Evolutionary conservation across 2,329 filamentous ascomycete species (phyloP).

Genomic region (Verruconis gallopava): DNA sequence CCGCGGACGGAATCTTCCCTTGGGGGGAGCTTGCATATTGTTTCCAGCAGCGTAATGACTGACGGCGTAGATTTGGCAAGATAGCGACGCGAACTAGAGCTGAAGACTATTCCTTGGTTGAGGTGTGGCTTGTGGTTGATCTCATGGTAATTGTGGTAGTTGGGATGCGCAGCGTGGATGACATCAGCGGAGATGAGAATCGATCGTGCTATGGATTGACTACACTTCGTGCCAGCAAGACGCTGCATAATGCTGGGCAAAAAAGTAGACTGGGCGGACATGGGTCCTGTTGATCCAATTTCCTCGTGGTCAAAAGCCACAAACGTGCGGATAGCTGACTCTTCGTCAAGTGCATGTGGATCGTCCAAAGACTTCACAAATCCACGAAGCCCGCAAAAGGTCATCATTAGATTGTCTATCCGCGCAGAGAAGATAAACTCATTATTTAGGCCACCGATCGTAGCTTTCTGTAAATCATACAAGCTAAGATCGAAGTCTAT

Average conservation of each 20-base stretch:
- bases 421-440: conserved; percentile 95
- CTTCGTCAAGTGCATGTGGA: conserved; percentile 53
- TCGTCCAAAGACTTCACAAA: conserved; percentile 65
- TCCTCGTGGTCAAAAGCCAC: conserved; percentile 97
- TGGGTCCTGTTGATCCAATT: conserved; percentile 81
- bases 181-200: conserved; percentile 96
- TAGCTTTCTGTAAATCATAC: conserved; percentile 87
- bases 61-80: conserved; percentile 14
- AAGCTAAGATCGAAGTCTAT: conserved; percentile 90
- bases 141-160: conserved; percentile 88
- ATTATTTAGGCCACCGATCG: conserved; percentile 76
- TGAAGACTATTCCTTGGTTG: conserved; percentile 87
- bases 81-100: conserved; percentile 40
- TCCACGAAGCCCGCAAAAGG: conserved; percentile 78
- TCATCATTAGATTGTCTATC: conserved; percentile 92
- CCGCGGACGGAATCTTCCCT: conserved; percentile 17
- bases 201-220: conserved; percentile 79
- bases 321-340: conserved; percentile 74
- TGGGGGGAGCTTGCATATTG: conserved; percentile 13
- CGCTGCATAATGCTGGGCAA: conserved; percentile 78
- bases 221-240: conserved; percentile 45
- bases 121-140: conserved; percentile 79
- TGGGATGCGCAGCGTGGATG: conserved; percentile 91
- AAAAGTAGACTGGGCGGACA: conserved; percentile 85
- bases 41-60: conserved; percentile 1